A percentile compares a stretch with the other conserved stretches of the same genome.
Conservation (phyloP, 2,329 filamentous ascomycete genomes). For the Neurospora crassa region DNA sequence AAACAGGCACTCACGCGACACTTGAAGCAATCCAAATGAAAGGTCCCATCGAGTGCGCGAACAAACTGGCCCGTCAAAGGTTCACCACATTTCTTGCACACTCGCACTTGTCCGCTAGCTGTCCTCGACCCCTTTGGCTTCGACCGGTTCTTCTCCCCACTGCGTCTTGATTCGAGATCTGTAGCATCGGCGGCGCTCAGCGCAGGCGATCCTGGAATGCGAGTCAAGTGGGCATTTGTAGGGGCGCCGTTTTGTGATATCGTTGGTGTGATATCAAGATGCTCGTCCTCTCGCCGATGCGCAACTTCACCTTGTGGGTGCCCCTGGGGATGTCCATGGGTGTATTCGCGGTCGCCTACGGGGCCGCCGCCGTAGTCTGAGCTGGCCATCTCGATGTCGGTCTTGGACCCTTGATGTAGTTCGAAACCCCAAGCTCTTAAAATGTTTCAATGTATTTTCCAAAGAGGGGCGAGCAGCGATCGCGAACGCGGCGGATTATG, state of each 20-base stretch:
- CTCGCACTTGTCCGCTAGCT: slow-evolving; percentile 50
- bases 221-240: slow-evolving; percentile 13
- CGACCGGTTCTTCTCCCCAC: slow-evolving; percentile 49
- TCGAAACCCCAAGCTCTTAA: slow-evolving; percentile 12
- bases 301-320: slow-evolving; percentile 6
- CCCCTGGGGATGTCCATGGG: slow-evolving; percentile 7
- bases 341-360: slow-evolving; percentile 12
- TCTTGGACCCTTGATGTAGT: slow-evolving; percentile 13
- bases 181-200: slow-evolving; percentile 23
- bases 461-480: neutral
- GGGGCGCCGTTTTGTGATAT: slow-evolving; percentile 11
- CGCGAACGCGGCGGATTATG: slow-evolving; percentile 1
- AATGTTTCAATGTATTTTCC: slow-evolving; percentile 3
- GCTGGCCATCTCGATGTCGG: slow-evolving; percentile 27
- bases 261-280: slow-evolving; percentile 9
- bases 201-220: slow-evolving; percentile 27
- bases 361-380: slow-evolving; percentile 35
- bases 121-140: slow-evolving; percentile 38
- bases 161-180: slow-evolving; percentile 39
- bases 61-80: slow-evolving; percentile 92
- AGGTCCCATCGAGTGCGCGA: slow-evolving; percentile 83
- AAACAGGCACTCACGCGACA: slow-evolving; percentile 61
- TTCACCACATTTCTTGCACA: slow-evolving; percentile 82
- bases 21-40: slow-evolving; percentile 95
- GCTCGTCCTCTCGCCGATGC: slow-evolving; percentile 20